Percentiles rank a stretch among this genome's conserved stretches.
Evolutionary conservation across 768 basidiomycete genomes (phyloP).

Genomic region (Melanogaster broomeanus): DNA sequence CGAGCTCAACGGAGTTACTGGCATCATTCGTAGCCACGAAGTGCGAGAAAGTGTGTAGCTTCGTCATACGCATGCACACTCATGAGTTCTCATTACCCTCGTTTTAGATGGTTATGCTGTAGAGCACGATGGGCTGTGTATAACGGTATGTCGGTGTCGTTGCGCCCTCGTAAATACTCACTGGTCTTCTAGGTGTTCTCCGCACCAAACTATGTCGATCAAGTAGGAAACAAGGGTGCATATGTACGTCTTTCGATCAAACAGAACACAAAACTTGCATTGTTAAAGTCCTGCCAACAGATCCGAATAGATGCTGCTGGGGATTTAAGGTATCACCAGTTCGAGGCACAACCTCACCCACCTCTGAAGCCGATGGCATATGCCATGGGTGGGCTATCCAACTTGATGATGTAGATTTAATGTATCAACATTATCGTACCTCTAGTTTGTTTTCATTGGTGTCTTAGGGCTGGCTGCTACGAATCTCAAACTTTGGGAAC

Average conservation of each 20-base stretch:
- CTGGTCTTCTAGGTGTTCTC: slow-evolving; percentile 69
- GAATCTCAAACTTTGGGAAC: too few relatives aligned
- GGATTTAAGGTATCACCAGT: slow-evolving; percentile 72
- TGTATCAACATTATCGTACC: background rate
- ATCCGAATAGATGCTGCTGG: slow-evolving; percentile 83
- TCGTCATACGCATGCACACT: background rate
- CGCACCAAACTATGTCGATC: slow-evolving; percentile 95
- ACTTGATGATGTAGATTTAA: slow-evolving; percentile 62
- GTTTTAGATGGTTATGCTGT: slow-evolving; percentile 84
- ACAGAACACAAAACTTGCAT: background rate
- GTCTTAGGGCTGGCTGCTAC: too few relatives aligned
- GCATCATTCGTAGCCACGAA: slow-evolving; percentile 94
- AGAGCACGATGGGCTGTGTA: slow-evolving; percentile 93
- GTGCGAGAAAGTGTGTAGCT: slow-evolving; percentile 76
- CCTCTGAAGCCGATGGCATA: slow-evolving; percentile 95
- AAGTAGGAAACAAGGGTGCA: slow-evolving; percentile 89
- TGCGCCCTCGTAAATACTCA: slow-evolving; percentile 11
- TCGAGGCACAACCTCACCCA: slow-evolving; percentile 86
- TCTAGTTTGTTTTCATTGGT: background rate
- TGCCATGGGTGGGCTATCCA: slow-evolving; percentile 63
- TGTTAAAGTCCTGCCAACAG: slow-evolving; percentile 37
- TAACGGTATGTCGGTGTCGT: slow-evolving; percentile 60
- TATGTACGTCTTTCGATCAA: slow-evolving; percentile 57
- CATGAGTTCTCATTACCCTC: slow-evolving; percentile 1
- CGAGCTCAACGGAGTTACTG: slow-evolving; percentile 79